These are phyloP conservation scores for Huntiella savannae DNA, from an alignment of 2,329 filamentous ascomycete species.

Conservation along the genomic window DNA sequence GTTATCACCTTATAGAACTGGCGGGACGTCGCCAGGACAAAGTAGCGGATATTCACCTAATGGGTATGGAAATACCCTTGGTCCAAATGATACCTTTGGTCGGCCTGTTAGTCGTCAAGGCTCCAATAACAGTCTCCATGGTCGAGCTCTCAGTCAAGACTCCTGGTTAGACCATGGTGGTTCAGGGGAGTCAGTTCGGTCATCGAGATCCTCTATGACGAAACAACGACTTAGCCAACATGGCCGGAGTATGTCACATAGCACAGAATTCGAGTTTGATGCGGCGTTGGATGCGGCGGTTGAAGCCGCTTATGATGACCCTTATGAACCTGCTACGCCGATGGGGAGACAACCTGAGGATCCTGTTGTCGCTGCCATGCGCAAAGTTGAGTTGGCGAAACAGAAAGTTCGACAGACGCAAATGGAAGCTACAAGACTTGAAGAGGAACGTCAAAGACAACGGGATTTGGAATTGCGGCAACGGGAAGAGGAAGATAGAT, in stretches of 20 bases:
- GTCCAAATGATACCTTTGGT: background rate
- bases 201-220: slow-evolving; percentile 57
- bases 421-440: slow-evolving; percentile 36
- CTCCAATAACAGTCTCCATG: slow-evolving; percentile 19
- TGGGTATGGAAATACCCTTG: slow-evolving; percentile 7
- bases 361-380: slow-evolving; percentile 25
- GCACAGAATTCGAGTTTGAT: slow-evolving; percentile 79
- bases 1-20: slow-evolving; percentile 41
- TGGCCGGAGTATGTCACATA: slow-evolving; percentile 46
- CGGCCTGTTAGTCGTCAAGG: slow-evolving; percentile 4
- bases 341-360: slow-evolving; percentile 20
- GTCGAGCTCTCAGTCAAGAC: slow-evolving; percentile 48
- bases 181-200: slow-evolving; percentile 59
- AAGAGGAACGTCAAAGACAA: slow-evolving; percentile 27
- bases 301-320: slow-evolving; percentile 87
- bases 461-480: slow-evolving; percentile 17
- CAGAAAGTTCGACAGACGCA: slow-evolving; percentile 58
- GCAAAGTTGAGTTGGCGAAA: slow-evolving; percentile 56
- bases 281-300: slow-evolving; percentile 87
- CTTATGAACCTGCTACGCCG: slow-evolving; percentile 52
- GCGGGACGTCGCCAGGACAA: slow-evolving; percentile 25
- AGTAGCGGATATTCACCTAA: slow-evolving; percentile 15
- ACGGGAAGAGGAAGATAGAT: slow-evolving; percentile 7
- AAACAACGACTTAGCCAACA: slow-evolving; percentile 21
- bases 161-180: slow-evolving; percentile 93